Evolutionary conservation across 2,329 filamentous ascomycete species (phyloP), one percentile per base, ranked within the genome.

Genomic region (Teratosphaeria gauchensis): DNA sequence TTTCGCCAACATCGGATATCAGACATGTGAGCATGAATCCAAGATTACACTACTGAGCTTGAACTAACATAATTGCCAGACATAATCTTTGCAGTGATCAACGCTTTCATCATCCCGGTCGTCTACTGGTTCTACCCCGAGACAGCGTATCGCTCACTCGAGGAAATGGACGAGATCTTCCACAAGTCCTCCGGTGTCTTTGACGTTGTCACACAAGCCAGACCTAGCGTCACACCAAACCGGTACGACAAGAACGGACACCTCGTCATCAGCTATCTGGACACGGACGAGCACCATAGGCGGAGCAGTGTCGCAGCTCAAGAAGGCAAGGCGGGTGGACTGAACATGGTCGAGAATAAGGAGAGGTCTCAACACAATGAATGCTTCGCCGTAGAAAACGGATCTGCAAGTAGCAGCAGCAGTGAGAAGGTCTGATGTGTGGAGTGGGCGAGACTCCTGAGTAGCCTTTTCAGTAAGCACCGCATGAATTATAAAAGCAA

Each of bases 121-220:
- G 55, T 54, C 51, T 84, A 82, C 72, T 80, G 83, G 71, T 83
- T 84, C 75, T 84, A 82, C 68, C 82, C 82, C 0, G 82, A 84
- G 65, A 84, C 82, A 1, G 81, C 80, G 4, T 78, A 77, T 56
- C 63, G 67, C 35, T 72, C 71, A 12, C 76, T 88, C 32, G 86
- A 89, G 70, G 86, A 89, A 68, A 84, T 89, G 72, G 86, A 89
- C 66, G 77, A 81, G 58, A 85, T 89, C 63, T 86, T 87, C 56
- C 28, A 51, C 51, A 38, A 58, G 52, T 33, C 56, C 9, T n/a
- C 57, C 32, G 51, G 72, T 32, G 73, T 72, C 62, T 82, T 83
- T 65, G 67, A 76, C 16, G 75, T 80, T 3, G 81, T 84, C 16
- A 69, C 72, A 53, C 70, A 80, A 38, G 81, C 82, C 2, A 68